phyloP scores from a whole-genome alignment of 1,139 yeast genomes.

The Saccharomyces hybrid region DNA sequence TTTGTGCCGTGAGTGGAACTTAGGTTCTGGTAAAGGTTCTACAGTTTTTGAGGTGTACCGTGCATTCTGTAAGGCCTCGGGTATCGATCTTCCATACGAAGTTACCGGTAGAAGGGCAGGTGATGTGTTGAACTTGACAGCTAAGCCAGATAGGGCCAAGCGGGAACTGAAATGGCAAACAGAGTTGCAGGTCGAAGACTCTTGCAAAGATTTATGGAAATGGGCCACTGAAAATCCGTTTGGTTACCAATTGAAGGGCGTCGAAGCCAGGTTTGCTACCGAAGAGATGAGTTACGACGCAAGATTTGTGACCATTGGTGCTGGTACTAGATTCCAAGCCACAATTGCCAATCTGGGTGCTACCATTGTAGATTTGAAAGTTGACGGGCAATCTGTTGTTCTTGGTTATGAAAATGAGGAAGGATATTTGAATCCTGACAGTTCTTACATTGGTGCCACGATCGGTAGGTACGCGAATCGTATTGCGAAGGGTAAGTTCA shows the following conservation, averaged over 20 bases:
- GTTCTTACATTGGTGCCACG: conserved; percentile 55
- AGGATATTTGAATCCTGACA: conserved; percentile 35
- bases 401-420: conserved; percentile 33
- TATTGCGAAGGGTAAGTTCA: conserved; percentile 41
- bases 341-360: conserved; percentile 49
- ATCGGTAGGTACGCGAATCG: conserved; percentile 62
- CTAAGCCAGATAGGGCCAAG: conserved; percentile 61
- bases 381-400: conserved; percentile 35
- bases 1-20: conserved; percentile 69
- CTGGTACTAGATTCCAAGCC: conserved; percentile 35
- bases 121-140: conserved; percentile 70
- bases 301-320: conserved; percentile 39
- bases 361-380: conserved; percentile 38
- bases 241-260: conserved; percentile 42
- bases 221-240: conserved; percentile 68
- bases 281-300: conserved; percentile 25
- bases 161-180: conserved; percentile 62
- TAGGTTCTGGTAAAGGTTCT: conserved; percentile 74
- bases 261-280: conserved; percentile 17
- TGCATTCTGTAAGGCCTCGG: conserved; percentile 65
- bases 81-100: conserved; percentile 57
- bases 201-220: conserved; percentile 69
- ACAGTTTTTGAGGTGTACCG: conserved; percentile 67
- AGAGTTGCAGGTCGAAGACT: conserved; percentile 47
- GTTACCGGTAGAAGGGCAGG: conserved; percentile 66